These are phyloP conservation scores for Lactarius deliciosus DNA, from an alignment of 768 basidiomycete genomes.

Conservation along the genomic window DNA sequence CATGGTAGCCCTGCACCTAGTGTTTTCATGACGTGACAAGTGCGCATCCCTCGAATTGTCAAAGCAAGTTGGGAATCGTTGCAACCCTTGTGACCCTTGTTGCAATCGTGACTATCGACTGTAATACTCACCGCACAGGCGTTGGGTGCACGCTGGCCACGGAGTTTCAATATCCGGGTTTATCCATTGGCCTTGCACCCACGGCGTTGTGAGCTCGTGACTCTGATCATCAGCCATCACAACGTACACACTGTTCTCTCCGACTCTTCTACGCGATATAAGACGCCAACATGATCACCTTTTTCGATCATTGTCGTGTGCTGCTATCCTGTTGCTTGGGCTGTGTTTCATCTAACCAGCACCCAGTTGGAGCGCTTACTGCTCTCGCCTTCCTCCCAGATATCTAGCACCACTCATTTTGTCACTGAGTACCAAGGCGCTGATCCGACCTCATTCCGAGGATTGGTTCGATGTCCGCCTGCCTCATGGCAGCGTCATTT, in stretches of 20 bases:
- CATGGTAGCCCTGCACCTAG: slow-evolving; percentile 18
- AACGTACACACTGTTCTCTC: background rate
- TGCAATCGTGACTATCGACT: background rate
- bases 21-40: slow-evolving; percentile 14
- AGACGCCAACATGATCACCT: background rate
- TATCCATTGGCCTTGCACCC: background rate
- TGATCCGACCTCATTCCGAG: slow-evolving; percentile 6
- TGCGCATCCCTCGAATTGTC: background rate
- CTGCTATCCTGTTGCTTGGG: background rate
- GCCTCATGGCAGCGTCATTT: slow-evolving; percentile 17
- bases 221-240: background rate
- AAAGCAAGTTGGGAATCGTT: background rate
- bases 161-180: background rate
- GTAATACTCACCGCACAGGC: too few relatives aligned
- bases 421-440: background rate
- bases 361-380: background rate
- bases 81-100: background rate
- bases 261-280: too few relatives aligned
- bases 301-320: background rate
- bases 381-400: background rate
- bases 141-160: background rate
- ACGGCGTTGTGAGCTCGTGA: background rate
- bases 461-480: slow-evolving; percentile 19
- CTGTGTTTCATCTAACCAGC: too few relatives aligned
- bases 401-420: background rate